A percentile compares a stretch with the other conserved stretches of the same genome.
Conservation (phyloP, 805 yeast species). For the Ogataea minuta region DNA sequence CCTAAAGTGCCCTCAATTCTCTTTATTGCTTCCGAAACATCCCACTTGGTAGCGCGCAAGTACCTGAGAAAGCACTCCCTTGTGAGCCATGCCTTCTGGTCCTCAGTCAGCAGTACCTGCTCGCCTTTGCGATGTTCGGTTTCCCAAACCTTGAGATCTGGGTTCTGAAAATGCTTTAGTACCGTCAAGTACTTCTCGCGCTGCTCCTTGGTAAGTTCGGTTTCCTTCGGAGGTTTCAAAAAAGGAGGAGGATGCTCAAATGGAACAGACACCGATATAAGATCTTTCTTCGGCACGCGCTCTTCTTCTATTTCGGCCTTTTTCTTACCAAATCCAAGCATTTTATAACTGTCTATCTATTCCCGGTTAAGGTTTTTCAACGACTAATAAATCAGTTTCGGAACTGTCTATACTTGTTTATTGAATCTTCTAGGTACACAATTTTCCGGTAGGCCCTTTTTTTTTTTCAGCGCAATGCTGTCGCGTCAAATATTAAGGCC, state of each 20-base stretch:
- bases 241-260: slow-evolving; percentile 52
- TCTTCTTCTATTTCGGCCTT: slow-evolving; percentile 13
- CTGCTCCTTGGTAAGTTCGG: slow-evolving; percentile 51
- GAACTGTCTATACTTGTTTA: background rate
- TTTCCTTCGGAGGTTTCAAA: slow-evolving; percentile 50
- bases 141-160: slow-evolving; percentile 48
- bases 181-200: slow-evolving; percentile 60
- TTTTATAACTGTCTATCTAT: background rate
- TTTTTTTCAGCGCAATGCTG: slow-evolving; percentile 3
- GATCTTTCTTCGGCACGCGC: slow-evolving; percentile 9
- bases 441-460: background rate
- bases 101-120: slow-evolving; percentile 37
- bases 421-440: background rate
- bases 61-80: slow-evolving; percentile 89
- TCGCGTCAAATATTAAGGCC: slow-evolving; percentile 19
- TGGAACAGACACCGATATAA: slow-evolving; percentile 42
- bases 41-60: slow-evolving; percentile 93
- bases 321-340: slow-evolving; percentile 30
- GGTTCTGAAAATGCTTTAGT: slow-evolving; percentile 56
- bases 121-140: slow-evolving; percentile 40
- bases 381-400: background rate
- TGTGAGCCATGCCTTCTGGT: slow-evolving; percentile 90
- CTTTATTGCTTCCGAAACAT: slow-evolving; percentile 60
- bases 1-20: slow-evolving; percentile 76
- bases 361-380: background rate